Percentiles rank a stretch among this genome's conserved stretches.
These are phyloP conservation scores for Hippophae gyantsensis DNA, from an alignment of 306 rosid genomes.

Conservation along the genomic window DNA sequence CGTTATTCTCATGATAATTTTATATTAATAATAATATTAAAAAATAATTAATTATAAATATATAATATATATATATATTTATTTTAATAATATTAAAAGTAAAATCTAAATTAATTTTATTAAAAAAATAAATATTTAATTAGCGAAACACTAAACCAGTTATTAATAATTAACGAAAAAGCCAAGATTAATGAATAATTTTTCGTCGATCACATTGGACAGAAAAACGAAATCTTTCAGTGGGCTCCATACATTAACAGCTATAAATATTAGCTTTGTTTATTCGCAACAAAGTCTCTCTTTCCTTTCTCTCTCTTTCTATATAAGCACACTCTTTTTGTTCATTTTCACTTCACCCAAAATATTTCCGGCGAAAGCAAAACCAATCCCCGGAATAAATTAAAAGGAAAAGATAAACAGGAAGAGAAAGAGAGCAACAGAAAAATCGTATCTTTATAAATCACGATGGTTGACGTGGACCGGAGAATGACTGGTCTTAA, in stretches of 20 bases:
- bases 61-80: no score
- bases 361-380: not conserved
- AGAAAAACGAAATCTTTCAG: constrained; percentile 7
- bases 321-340: constrained; percentile 5
- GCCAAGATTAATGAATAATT: constrained; percentile 7
- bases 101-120: no score
- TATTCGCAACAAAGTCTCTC: constrained; percentile 5
- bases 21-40: no score
- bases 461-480: constrained; percentile 79
- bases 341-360: constrained; percentile 1
- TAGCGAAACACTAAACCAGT: no score
- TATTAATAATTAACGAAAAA: not conserved
- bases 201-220: not conserved
- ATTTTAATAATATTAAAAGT: no score
- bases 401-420: not conserved
- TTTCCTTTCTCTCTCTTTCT: not conserved
- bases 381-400: not conserved
- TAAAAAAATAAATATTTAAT: no score
- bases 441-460: no score
- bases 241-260: constrained; percentile 25
- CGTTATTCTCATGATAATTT: no score
- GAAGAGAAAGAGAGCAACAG: not conserved
- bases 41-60: no score
- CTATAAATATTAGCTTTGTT: constrained; percentile 29
- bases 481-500: constrained; percentile 78